Conservation (phyloP, 177 flowering plant genomes). For the Vitis hybrid region DNA sequence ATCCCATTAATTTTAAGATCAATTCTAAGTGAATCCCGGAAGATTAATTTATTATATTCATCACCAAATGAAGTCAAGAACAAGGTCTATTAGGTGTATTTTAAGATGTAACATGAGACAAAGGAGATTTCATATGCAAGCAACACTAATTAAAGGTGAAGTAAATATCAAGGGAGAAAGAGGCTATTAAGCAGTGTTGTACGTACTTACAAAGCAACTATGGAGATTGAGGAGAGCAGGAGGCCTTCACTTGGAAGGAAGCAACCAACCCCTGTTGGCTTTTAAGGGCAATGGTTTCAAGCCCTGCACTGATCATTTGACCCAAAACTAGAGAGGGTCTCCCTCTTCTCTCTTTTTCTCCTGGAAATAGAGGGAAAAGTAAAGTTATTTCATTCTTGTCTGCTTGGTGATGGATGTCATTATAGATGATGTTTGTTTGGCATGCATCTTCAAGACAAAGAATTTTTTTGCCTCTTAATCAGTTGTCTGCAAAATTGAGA, state of each 20-base stretch:
- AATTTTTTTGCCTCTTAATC: too few relatives aligned
- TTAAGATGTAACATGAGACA: too few relatives aligned
- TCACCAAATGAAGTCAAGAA: too few relatives aligned
- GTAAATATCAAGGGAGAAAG: background rate
- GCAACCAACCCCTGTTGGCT: background rate
- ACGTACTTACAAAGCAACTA: background rate
- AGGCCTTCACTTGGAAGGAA: background rate
- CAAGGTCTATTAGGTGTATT: too few relatives aligned
- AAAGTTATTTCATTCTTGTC: background rate
- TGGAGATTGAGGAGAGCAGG: background rate
- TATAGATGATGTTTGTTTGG: background rate
- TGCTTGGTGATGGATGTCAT: background rate
- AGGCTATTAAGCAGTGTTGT: too few relatives aligned
- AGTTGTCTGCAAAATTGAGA: too few relatives aligned
- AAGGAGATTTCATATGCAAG: too few relatives aligned
- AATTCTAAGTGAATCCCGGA: too few relatives aligned
- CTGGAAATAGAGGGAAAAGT: background rate
- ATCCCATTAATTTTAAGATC: too few relatives aligned
- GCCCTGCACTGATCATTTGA: background rate
- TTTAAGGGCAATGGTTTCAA: background rate
- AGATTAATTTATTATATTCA: too few relatives aligned
- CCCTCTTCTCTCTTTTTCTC: background rate
- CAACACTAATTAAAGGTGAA: too few relatives aligned
- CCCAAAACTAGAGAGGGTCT: background rate
- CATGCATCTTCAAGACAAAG: background rate